Evolutionary conservation across 202 grass and related monocot genomes (phyloP).

Genomic region (Dendrocalamus latiflorus): DNA sequence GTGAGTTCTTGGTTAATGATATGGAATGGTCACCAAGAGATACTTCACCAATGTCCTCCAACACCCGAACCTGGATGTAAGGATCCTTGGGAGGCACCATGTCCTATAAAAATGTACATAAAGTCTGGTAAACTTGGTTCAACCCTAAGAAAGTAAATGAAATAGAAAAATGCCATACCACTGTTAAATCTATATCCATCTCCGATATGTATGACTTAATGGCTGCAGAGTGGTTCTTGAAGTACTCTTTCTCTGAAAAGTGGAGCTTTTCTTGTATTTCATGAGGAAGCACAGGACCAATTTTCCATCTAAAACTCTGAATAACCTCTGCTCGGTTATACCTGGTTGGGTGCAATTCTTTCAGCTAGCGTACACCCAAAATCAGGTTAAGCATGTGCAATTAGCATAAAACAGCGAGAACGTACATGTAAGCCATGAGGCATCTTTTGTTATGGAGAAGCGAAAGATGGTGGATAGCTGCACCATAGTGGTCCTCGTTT

Average conservation of each 20-base stretch:
- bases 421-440: too few species aligned
- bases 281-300: constrained; percentile 70
- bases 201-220: constrained; percentile 76
- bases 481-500: constrained; percentile 91
- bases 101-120: constrained; percentile 48
- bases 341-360: too few species aligned
- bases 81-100: constrained; percentile 97
- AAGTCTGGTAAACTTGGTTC: background rate
- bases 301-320: too few species aligned
- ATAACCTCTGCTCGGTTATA: too few species aligned
- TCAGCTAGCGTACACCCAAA: too few species aligned
- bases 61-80: constrained; percentile 78
- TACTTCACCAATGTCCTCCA: constrained; percentile 90
- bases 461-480: constrained; percentile 87
- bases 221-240: constrained; percentile 83
- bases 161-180: constrained; percentile 44
- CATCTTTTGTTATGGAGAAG: too few species aligned
- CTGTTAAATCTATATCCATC: constrained; percentile 90
- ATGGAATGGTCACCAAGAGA: too few species aligned
- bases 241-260: constrained; percentile 84
- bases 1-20: too few species aligned
- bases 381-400: too few species aligned
- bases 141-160: background rate
- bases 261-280: constrained; percentile 89
- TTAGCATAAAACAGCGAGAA: too few species aligned